Percentiles rank a stretch among this genome's conserved stretches.
Conservation (phyloP, 2,329 filamentous ascomycete genomes). For the Davidsoniella virescens region DNA sequence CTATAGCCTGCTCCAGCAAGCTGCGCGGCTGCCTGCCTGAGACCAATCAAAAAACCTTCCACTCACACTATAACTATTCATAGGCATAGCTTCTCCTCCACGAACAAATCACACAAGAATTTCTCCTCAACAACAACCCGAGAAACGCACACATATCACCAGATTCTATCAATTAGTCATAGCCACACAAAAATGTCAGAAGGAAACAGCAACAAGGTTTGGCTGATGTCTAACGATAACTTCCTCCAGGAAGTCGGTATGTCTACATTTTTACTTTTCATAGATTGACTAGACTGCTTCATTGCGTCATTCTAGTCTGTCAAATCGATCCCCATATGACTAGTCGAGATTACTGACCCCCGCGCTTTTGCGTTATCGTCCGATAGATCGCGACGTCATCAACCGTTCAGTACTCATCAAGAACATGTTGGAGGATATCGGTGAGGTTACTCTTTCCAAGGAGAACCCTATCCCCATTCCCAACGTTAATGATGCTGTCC, state of each 20-base stretch:
- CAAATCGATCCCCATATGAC: neutral
- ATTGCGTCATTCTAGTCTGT: neutral
- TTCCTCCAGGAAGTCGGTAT: constrained; percentile 31
- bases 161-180: neutral
- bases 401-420: constrained; percentile 92
- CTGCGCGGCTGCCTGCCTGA: no score
- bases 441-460: constrained; percentile 38
- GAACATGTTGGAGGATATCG: constrained; percentile 93
- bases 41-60: no score
- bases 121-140: no score
- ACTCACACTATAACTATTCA: no score
- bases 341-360: constrained; percentile 7
- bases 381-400: constrained; percentile 60
- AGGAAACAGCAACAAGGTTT: constrained; percentile 21
- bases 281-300: neutral
- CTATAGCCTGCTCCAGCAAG: no score
- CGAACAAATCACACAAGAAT: no score
- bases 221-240: constrained; percentile 35
- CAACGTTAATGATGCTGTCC: constrained; percentile 83
- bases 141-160: neutral
- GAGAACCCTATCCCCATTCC: constrained; percentile 70
- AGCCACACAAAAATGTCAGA: constrained; percentile 22
- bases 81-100: no score
- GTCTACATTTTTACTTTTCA: constrained; percentile 15
- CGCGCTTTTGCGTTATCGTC: constrained; percentile 4